Evolutionary conservation across 2,329 filamentous ascomycete genomes (phyloP).

Genomic region (Zarea fungicola): DNA sequence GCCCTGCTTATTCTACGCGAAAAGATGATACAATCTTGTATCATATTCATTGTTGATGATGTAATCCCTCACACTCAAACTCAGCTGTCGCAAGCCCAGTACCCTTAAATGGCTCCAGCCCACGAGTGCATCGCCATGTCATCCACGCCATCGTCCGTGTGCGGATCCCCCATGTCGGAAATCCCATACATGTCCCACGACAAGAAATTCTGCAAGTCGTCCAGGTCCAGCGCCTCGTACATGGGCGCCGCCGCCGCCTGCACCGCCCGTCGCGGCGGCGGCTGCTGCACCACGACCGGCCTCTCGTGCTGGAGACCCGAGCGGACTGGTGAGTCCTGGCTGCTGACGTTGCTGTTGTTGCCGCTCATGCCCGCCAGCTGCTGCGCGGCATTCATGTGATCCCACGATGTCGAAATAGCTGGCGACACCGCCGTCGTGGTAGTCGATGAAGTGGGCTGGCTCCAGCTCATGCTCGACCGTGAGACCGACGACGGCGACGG

Average conservation of each 20-base stretch:
- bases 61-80: not conserved
- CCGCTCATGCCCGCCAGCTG: slow-evolving; percentile 22
- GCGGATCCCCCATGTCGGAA: slow-evolving; percentile 34
- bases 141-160: slow-evolving; percentile 31
- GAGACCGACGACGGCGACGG: slow-evolving; percentile 1
- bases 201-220: slow-evolving; percentile 34
- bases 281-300: slow-evolving; percentile 24
- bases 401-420: slow-evolving; percentile 20
- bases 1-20: too few species aligned
- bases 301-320: slow-evolving; percentile 34
- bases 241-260: slow-evolving; percentile 21
- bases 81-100: not conserved
- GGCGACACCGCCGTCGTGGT: slow-evolving; percentile 18
- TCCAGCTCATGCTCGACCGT: slow-evolving; percentile 19
- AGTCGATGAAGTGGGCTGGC: too few species aligned
- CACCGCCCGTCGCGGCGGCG: slow-evolving; percentile 18
- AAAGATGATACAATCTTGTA: too few species aligned
- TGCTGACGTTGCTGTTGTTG: too few species aligned
- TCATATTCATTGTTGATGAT: too few species aligned
- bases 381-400: slow-evolving; percentile 23
- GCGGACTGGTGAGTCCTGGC: slow-evolving; percentile 20
- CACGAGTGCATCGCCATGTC: slow-evolving; percentile 17
- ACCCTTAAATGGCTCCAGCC: slow-evolving; percentile 13
- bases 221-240: slow-evolving; percentile 32
- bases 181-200: slow-evolving; percentile 38